Base-by-base conservation (phyloP, 306 rosid genomes). In the Sicyos baderoa region DNA sequence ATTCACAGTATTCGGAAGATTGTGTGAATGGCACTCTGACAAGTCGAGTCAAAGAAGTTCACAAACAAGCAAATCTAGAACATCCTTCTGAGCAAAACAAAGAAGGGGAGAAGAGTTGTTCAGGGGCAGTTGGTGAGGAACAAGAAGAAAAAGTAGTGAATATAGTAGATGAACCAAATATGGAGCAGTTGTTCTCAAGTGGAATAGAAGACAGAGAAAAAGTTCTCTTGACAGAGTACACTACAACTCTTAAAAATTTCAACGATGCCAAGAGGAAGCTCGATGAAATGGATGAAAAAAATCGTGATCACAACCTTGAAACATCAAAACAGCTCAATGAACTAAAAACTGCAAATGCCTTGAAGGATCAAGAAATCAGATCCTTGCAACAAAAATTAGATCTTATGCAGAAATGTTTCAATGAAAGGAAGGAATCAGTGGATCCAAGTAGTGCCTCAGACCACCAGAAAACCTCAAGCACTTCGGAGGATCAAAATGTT, bases 361-460 rank as follows among this genome's bases (percentile, higher is more conserved):
- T 75, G 82, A 94, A 94, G 77, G 96, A 94, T 71, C 90, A 90
- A 60, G 92, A 94, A 80, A 94, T 88, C 62, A 82, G 81, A 80
- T 76, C 83, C 59, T 81, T 94, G 76, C 89, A 76, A 48, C 82
- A 80, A 56, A 94, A 88, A 75, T 74, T 94, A 45, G 80, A 81
- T 65, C 86, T 88, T 71, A 68, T 88, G 78, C 81, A 80, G 67
- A 83, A 72, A 76, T 82, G 80, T 74, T 32, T 88, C 35, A 81
- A 81, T 12, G 89, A 80, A 73, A 82, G 72, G 56, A 82, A 76
- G 57, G 80, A 79, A 22, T 63, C 68, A 11, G 59, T 49, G 21
- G 85, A 82, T 65, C 59, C 70, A 54, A 60, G 75, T 37, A 60
- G 37, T 73, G 74, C 61, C 50, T 45, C 75, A 50, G 72, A 75